Conservation (phyloP, 345 rosid species). For the Hibiscus syriacus region DNA sequence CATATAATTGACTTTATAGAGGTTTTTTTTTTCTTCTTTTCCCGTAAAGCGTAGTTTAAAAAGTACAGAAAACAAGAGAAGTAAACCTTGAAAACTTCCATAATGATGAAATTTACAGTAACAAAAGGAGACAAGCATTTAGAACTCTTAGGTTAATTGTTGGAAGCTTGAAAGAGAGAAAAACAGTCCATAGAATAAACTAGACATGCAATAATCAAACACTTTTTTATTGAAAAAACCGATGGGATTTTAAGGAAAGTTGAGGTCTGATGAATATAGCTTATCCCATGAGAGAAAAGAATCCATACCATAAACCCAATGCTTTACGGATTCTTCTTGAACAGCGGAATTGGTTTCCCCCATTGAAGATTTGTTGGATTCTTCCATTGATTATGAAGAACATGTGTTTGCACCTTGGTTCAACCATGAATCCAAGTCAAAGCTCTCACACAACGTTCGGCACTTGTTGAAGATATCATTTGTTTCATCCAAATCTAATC, state of each 20-base stretch:
- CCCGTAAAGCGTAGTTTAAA: too few species aligned
- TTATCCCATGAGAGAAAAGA: slow-evolving; percentile 61
- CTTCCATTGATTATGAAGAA: slow-evolving; percentile 29
- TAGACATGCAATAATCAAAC: slow-evolving; percentile 1
- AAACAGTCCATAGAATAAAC: not conserved
- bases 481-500: slow-evolving; percentile 20
- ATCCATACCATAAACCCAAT: slow-evolving; percentile 53
- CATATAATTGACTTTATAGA: too few species aligned
- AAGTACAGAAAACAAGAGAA: not conserved
- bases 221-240: not conserved
- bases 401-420: slow-evolving; percentile 28
- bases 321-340: slow-evolving; percentile 30
- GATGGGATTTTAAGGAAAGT: not conserved
- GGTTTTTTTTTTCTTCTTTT: too few species aligned
- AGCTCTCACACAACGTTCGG: slow-evolving; percentile 30
- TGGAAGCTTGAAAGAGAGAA: not conserved
- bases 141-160: not conserved
- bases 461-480: slow-evolving; percentile 24
- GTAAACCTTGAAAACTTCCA: not conserved
- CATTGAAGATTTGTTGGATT: slow-evolving; percentile 19
- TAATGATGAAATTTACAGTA: slow-evolving; percentile 8
- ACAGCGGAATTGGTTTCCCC: slow-evolving; percentile 3
- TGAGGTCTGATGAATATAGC: slow-evolving; percentile 20
- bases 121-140: slow-evolving; percentile 8
- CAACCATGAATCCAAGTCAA: slow-evolving; percentile 27